Evolutionary conservation across 345 rosid genomes (phyloP), one percentile per base, ranked within the genome.

Genomic region (Linum lewisii): DNA sequence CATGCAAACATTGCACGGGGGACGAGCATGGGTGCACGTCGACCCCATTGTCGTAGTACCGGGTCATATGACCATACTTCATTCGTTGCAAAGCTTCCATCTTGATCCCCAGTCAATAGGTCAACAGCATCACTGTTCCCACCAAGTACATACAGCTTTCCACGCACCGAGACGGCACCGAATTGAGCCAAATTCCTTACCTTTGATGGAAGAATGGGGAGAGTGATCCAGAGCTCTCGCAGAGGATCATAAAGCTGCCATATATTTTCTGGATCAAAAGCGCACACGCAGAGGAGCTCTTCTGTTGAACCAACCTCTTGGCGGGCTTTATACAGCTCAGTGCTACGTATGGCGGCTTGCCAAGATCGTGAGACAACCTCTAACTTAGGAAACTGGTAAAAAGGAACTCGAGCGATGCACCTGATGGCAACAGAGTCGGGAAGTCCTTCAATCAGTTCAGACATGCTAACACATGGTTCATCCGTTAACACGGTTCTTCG

Each of bases 1-100:
- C 99, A 93, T 0, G 99, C 97, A 73, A 93, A 93, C 99, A 89
- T 93, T 22, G 97, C 86, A 44, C 97, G 91, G 13, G 99, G 87
- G 13, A 93, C 93, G 20, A 83, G 86, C 99, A 93, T 93, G 16
- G 97, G 64, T 18, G 91, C 82, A 9, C 82, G 52, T 0, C 70
- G 76, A 8, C 80, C 62, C 99, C 99, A 93, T n/a, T 62, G 80
- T 21, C 88, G 79, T 42, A 64, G 57, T n/a, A 88, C 63, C 37
- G 85, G 90, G 64, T 93, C 99, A 70, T 84, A 93, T 24, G 89
- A 83, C 97, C 97, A 93, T 42, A 93, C 97, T 73, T 93, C 94
- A 58, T 82, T 81, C 7, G 95, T 84, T 0, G 97, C 97, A 63
- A 92, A 93, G 60, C 87, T 88, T 29, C 99, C 99, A 51, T 86